Evolutionary conservation across 2,329 filamentous ascomycete species (phyloP).

Genomic region (Alternaria sp.): DNA sequence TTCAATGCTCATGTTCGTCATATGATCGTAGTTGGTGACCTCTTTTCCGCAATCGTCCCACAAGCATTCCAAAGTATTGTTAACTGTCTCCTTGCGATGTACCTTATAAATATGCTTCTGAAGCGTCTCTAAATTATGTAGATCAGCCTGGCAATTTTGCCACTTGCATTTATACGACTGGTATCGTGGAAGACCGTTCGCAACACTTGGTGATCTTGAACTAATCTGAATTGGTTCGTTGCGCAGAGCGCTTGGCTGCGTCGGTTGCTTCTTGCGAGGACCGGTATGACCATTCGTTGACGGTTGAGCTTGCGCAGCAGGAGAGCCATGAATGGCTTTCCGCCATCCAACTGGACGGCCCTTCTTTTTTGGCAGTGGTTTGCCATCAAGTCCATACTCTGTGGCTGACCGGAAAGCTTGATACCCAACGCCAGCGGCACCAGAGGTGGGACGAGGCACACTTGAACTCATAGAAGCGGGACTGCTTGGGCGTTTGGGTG

Average conservation of each 20-base stretch:
- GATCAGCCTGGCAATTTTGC: conserved; percentile 64
- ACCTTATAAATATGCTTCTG: conserved; percentile 67
- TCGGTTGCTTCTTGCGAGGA: conserved; percentile 21
- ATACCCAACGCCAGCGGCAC: conserved; percentile 50
- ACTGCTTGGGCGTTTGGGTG: conserved; percentile 24
- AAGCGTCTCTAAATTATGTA: conserved; percentile 70
- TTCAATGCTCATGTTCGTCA: conserved; percentile 35
- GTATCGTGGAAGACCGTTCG: conserved; percentile 44
- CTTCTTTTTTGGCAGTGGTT: conserved; percentile 54
- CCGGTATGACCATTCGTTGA: conserved; percentile 30
- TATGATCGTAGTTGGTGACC: conserved; percentile 30
- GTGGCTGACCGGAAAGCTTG: conserved; percentile 51
- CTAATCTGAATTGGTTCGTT: conserved; percentile 38
- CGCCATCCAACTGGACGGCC: conserved; percentile 61
- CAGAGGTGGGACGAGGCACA: conserved; percentile 29
- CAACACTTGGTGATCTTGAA: conserved; percentile 46
- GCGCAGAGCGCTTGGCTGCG: conserved; percentile 39
- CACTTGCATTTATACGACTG: conserved; percentile 67
- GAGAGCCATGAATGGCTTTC: conserved; percentile 57
- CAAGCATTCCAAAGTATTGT: conserved; percentile 54
- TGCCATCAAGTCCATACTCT: conserved; percentile 43
- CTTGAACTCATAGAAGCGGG: conserved; percentile 38
- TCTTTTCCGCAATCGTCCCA: conserved; percentile 56
- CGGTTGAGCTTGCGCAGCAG: conserved; percentile 35
- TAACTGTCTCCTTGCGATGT: conserved; percentile 55